A percentile compares a stretch with the other conserved stretches of the same genome.
phyloP scores from a whole-genome alignment of 331 rosid genomes.

The Prunus yedoensis region DNA sequence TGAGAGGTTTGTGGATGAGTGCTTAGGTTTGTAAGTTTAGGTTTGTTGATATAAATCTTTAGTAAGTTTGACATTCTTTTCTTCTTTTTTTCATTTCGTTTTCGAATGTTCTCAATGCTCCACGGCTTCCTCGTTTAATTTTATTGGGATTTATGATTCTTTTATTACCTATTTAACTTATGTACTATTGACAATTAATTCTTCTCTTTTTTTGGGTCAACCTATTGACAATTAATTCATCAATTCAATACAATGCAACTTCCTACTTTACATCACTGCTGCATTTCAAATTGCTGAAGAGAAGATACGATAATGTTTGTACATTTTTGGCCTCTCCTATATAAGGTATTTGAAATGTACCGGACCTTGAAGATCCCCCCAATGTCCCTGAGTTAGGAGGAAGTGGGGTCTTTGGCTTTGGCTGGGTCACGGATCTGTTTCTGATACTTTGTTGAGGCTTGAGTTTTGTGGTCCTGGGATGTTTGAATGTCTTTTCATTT shows the following conservation, averaged over 20 bases:
- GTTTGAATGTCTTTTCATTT: background rate
- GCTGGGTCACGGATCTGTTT: background rate
- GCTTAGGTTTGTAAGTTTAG: conserved; percentile 49
- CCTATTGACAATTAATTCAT: conserved; percentile 38
- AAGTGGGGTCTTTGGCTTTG: background rate
- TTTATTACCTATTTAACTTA: conserved; percentile 48
- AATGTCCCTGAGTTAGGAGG: background rate
- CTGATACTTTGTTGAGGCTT: background rate
- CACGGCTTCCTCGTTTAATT: conserved; percentile 43
- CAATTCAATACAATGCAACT: conserved; percentile 35
- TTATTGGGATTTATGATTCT: conserved; percentile 62
- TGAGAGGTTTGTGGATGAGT: conserved; percentile 55
- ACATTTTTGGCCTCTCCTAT: background rate
- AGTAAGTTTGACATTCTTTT: conserved; percentile 59
- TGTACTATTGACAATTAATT: conserved; percentile 43
- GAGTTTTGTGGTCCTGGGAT: background rate
- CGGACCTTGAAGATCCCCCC: too few species aligned
- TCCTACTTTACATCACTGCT: background rate
- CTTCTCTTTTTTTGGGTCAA: background rate
- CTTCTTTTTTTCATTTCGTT: background rate
- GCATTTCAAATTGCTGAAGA: background rate
- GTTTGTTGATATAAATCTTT: conserved; percentile 57
- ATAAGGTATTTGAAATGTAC: too few species aligned
- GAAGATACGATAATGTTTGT: background rate
- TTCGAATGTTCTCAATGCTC: conserved; percentile 22